Percentiles rank a stretch among this genome's conserved stretches.
phyloP scores from a whole-genome alignment of 176 grass and related monocot species.

The Zea luxurians region DNA sequence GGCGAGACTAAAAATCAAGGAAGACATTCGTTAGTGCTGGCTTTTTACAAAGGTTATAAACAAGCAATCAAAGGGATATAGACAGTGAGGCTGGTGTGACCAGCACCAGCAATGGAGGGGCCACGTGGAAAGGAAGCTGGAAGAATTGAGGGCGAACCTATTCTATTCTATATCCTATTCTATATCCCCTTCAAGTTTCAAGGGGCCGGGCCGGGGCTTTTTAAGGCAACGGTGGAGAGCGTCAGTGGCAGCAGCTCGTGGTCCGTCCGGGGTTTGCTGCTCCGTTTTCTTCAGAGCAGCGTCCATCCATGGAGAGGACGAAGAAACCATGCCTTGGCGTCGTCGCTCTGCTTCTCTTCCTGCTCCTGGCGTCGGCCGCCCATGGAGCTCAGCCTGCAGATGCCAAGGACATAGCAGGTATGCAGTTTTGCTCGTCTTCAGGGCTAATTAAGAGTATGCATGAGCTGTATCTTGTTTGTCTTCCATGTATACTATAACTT shows the following conservation, averaged over 20 bases:
- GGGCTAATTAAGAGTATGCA: not conserved
- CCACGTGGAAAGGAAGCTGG: slow-evolving; percentile 39
- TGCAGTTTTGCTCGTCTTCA: not conserved
- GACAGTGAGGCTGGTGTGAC: not conserved
- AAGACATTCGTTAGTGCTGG: slow-evolving; percentile 33
- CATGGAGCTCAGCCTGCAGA: slow-evolving; percentile 18
- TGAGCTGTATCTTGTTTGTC: not conserved
- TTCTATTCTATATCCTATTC: slow-evolving; percentile 29
- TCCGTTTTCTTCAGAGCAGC: not conserved
- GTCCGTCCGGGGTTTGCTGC: not conserved
- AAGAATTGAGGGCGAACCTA: not conserved
- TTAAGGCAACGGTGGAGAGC: slow-evolving; percentile 19
- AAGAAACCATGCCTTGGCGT: not conserved
- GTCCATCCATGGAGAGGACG: slow-evolving; percentile 23
- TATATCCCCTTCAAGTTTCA: not conserved
- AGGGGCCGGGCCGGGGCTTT: not conserved
- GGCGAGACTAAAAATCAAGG: not conserved
- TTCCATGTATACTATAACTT: not conserved
- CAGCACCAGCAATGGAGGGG: slow-evolving; percentile 15
- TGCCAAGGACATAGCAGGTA: slow-evolving; percentile 18
- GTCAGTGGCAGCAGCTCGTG: not conserved
- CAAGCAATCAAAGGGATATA: slow-evolving; percentile 20
- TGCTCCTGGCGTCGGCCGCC: slow-evolving; percentile 26
- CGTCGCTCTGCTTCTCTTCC: slow-evolving; percentile 6
- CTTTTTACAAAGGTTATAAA: slow-evolving; percentile 1